A percentile compares a stretch with the other conserved stretches of the same genome.
Evolutionary conservation across 176 grass and related monocot species (phyloP).

Genomic region (Triticum turgidum): DNA sequence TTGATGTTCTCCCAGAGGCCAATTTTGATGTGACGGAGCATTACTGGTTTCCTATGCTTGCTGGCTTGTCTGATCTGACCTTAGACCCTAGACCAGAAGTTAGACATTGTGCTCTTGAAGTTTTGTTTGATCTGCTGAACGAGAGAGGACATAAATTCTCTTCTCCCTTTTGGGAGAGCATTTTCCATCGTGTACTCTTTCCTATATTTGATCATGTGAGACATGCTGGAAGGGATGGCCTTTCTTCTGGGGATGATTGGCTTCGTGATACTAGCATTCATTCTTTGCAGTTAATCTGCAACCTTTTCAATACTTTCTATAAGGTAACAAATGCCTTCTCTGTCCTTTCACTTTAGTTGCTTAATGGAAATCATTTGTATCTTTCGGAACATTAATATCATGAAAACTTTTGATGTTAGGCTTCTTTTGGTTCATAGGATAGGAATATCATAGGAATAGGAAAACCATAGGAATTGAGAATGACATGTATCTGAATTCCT

Average conservation of each 20-base stretch:
- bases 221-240: conserved; percentile 88
- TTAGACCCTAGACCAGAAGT: conserved; percentile 93
- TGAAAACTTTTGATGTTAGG: conserved; percentile 12
- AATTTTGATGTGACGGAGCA: conserved; percentile 94
- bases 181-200: conserved; percentile 95
- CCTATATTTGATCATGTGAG: conserved; percentile 99
- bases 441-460: no score
- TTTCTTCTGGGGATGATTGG: conserved; percentile 84
- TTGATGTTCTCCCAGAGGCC: conserved; percentile 58
- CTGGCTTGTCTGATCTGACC: conserved; percentile 98
- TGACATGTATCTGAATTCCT: no score
- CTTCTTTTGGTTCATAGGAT: no score
- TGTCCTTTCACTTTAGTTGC: conserved; percentile 18
- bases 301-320: conserved; percentile 98
- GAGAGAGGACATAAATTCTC: conserved; percentile 99
- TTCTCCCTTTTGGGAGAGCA: conserved; percentile 97
- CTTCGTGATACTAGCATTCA: conserved; percentile 98
- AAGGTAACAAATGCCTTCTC: conserved; percentile 51
- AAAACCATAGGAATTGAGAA: no score
- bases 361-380: not conserved
- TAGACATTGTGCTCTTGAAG: conserved; percentile 94
- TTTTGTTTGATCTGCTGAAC: conserved; percentile 98
- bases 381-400: not conserved
- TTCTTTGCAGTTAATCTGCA: conserved; percentile 97
- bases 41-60: conserved; percentile 99